Conservation (phyloP, 2,329 filamentous ascomycete species). For the Colletotrichum spinosum region DNA sequence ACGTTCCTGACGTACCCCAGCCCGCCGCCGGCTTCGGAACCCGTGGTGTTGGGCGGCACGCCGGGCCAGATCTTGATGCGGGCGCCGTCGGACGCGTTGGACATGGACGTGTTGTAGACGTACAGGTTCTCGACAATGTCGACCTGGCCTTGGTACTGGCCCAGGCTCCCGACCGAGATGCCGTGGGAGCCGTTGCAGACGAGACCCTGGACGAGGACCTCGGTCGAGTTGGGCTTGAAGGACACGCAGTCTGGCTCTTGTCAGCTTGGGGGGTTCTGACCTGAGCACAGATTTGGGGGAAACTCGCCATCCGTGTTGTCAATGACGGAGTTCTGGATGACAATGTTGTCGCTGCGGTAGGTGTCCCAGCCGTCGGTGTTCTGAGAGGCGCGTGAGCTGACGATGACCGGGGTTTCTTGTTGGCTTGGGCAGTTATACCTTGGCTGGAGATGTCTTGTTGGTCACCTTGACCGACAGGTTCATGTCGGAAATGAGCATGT, state of each 20-base stretch:
- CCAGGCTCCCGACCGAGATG: constrained; percentile 76
- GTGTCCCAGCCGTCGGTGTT: constrained; percentile 77
- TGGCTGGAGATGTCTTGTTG: constrained; percentile 48
- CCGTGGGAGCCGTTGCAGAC: constrained; percentile 77
- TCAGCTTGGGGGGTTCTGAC: neutral
- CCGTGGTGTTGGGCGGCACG: constrained; percentile 4
- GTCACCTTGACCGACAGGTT: constrained; percentile 53
- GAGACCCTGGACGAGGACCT: constrained; percentile 75
- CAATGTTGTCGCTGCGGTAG: constrained; percentile 69
- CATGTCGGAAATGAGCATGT: constrained; percentile 73
- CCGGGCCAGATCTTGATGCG: constrained; percentile 82
- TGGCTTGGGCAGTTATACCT: neutral
- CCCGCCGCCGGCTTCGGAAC: neutral
- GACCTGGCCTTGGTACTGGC: constrained; percentile 73
- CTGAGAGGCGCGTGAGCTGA: constrained; percentile 47
- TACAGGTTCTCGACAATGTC: constrained; percentile 78
- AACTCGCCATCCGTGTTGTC: constrained; percentile 68
- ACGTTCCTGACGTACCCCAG: neutral
- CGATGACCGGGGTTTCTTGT: neutral
- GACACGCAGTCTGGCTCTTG: constrained; percentile 67
- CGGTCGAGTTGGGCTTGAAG: constrained; percentile 79
- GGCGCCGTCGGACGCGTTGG: constrained; percentile 71
- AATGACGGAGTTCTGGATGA: constrained; percentile 74
- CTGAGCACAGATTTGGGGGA: neutral
- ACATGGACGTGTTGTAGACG: constrained; percentile 70